Base-by-base conservation (phyloP, 2,329 filamentous ascomycete genomes). In the Phaeosphaeria sp. region DNA sequence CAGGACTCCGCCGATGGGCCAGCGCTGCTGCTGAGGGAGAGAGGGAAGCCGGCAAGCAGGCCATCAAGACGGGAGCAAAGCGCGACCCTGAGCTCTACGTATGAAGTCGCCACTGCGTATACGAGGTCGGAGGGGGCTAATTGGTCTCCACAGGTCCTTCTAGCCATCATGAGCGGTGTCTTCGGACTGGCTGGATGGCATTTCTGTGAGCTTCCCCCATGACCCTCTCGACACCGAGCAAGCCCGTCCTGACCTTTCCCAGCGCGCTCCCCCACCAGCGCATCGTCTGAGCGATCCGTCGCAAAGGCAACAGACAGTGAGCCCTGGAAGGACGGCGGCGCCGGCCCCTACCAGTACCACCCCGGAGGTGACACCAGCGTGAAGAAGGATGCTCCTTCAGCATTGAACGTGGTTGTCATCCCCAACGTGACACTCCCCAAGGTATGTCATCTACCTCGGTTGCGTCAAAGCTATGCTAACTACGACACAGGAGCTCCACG, bases 391-490 rank as follows among this genome's bases (percentile, higher is more conserved):
- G 95, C 95, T 61, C 95, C 95, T 67, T 96, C 92, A 79, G 95
- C 95, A 64, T 83, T 99, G 81, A 97, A 99, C 85, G 91, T 90
- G 65, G 93, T 97, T 71, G 89, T 99, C 77, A 85, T 99, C 54
- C 95, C 95, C 73, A 90, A 96, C 76, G 93, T 99, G 76, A 95
- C 90, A 75, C 84, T 98, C 69, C 93, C 95, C 76, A 93, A 90
- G 89, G 77, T 71, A 68, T 49, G 59, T 44, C 17, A 10, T 33
- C 17, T 18, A 33, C 11, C 27, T 48, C 25, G 11, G 20, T 27
- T 15, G 11, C 23, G 17, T 21, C 44, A 39, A 15, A 23, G 33
- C 21, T 22, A 17, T 49, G 30, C 51, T 62, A 42, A 62, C 43
- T 21, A 25, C 10, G 21, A 44, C 36, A 23, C 46, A 96, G 92